Base-by-base conservation (phyloP, 1,284 basidiomycete species). In the Sphaerobolus stellatus region DNA sequence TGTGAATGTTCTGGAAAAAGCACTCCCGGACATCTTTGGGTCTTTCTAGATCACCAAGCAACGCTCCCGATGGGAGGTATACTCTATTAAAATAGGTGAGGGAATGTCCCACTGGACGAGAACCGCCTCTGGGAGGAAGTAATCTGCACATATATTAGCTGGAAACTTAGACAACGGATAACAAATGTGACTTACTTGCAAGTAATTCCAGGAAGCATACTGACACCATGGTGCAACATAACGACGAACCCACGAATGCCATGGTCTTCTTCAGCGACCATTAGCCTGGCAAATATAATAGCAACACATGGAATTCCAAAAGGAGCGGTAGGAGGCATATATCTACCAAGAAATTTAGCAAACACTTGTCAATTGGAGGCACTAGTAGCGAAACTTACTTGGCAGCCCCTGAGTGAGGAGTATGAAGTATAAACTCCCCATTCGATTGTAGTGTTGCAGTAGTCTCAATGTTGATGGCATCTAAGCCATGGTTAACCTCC, bases 401-500 rank as follows among this genome's bases (percentile, higher is more conserved):
- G 30, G 79, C 75, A 29, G 80, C 81, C 64, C 79, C 76, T 63
- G 79, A 76, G 41, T 74, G 67, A 40, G 81, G 79, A 0, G 80
- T 81, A 61, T 82, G 67, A 31, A 83, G 73, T 52, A 80, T 71
- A 62, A 77, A 82, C 4, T 62, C 62, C 1, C 77, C 78, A 53
- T 75, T 68, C 3, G 66, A 50, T 3, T 73, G 75, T 57, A 74
- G 73, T 1, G 78, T 82, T 22, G 81, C 82, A 6, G 80, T 83
- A 3, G 81, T 83, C 61, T 83, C 81, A 20, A 82, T 11, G n/a
- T n/a, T n/a, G n/a, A n/a, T n/a, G n/a, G n/a, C n/a, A n/a, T n/a
- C n/a, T n/a, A n/a, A n/a, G n/a, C 81, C 82, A 53, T 83, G 82
- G 6, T 80, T 81, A 9, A 78, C 71, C 66, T 83, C 81, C 0